Evolutionary conservation across 371 early-diverging fungal genomes (phyloP).

Genomic region (Catenaria anguillulae): DNA sequence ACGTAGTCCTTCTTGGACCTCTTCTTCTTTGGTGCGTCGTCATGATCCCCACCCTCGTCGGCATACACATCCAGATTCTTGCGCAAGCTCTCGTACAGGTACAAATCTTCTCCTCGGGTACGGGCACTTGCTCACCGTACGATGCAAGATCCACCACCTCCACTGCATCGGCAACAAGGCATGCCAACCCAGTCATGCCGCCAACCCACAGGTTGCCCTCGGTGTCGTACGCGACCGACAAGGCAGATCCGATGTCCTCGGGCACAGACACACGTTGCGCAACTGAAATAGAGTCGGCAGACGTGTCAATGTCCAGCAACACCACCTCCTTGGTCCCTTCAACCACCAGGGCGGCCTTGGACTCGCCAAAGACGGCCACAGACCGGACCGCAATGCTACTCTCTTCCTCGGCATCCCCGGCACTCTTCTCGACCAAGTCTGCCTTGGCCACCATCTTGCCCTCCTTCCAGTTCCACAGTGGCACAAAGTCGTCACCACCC

Average conservation of each 20-base stretch:
- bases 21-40: not conserved
- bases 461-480: not conserved
- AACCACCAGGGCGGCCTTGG: not conserved
- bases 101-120: not conserved
- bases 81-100: slow-evolving; percentile 2
- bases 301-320: not conserved
- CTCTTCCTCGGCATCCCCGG: too few species aligned
- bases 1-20: not conserved
- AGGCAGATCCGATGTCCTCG: not conserved
- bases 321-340: not conserved
- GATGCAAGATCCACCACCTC: not conserved
- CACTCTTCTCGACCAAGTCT: not conserved
- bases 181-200: not conserved
- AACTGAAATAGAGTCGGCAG: not conserved
- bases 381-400: not conserved
- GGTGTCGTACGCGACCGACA: not conserved
- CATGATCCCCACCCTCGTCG: not conserved
- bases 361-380: not conserved
- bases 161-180: not conserved
- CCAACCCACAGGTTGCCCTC: not conserved
- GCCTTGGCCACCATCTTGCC: not conserved
- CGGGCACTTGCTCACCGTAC: not conserved
- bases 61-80: not conserved
- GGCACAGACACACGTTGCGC: not conserved
- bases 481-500: not conserved